Base-by-base conservation (phyloP, 139 green algal genomes). In the Coelastrella sp. region DNA sequence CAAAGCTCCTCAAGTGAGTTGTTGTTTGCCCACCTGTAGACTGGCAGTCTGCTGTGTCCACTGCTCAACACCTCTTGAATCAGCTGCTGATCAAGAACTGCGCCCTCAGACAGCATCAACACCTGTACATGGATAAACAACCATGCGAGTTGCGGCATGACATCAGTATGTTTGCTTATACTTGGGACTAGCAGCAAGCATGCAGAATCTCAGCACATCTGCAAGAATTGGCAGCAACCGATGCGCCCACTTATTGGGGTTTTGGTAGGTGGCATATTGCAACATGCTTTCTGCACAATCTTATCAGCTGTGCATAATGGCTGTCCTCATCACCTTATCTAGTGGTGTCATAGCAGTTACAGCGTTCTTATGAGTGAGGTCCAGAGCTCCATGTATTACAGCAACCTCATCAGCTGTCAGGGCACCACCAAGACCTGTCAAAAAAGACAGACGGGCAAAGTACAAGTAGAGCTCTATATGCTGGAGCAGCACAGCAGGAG, bases 331-430 rank as follows among this genome's bases (percentile, higher is more conserved):
- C 32, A 86, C 80, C 90, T 96, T 95, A 72, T 94, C 89, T 34
- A 97, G 41, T 7, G 90, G 91, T 0, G 95, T 98, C 92, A 97
- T 96, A 30, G 90, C 92, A 25, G 88, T 67, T 2, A 66, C 2
- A 1, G 95, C 95, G 0, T 74, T 92, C 88, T 97, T 97, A 68
- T 92, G 35, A 0, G 89, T 92, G 57, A 97, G 85, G 73, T 98
- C 94, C 37, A 98, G 79, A 1, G 92, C 96, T 0, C 94, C 94
- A n/a, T 81, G 53, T n/a, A 91, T 91, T 13, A 89, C 74, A 32
- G 67, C 53, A 30, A 89, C 86, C 79, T 91, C 88, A n/a, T 91
- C 37, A 69, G 79, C 6, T 0, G 79, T 85, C 41, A 91, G 73
- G n/a, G 6, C 94, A 87, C 95, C 95, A 11, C 94, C 96, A 88